Percentiles rank a stretch among this genome's conserved stretches.
Conservation (phyloP, 2,329 filamentous ascomycete genomes). For the Cladosporium cucumerinum region DNA sequence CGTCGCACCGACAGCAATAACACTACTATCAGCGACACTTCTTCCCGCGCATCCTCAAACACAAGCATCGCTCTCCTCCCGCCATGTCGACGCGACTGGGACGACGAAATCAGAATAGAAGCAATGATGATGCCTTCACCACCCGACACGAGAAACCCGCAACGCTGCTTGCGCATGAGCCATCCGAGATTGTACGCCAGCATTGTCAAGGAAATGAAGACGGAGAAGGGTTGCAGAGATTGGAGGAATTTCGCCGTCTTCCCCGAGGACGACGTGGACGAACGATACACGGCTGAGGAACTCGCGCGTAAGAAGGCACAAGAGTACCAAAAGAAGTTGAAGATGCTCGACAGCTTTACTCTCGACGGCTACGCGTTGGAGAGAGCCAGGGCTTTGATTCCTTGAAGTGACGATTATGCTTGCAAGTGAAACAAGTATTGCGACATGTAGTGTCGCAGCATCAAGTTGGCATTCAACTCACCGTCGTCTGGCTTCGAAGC, state of each 20-base stretch:
- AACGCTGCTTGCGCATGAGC: slow-evolving; percentile 32
- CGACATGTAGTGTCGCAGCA: background rate
- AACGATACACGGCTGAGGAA: slow-evolving; percentile 29
- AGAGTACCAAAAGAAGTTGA: slow-evolving; percentile 29
- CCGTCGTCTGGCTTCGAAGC: background rate
- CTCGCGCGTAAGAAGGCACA: slow-evolving; percentile 26
- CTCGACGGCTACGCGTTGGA: slow-evolving; percentile 5
- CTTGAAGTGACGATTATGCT: background rate
- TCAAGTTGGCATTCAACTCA: background rate
- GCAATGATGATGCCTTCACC: slow-evolving; percentile 36
- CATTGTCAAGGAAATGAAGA: slow-evolving; percentile 35
- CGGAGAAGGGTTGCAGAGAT: slow-evolving; percentile 30
- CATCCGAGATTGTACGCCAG: slow-evolving; percentile 33
- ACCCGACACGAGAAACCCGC: slow-evolving; percentile 23
- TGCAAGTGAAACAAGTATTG: background rate
- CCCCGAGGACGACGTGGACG: slow-evolving; percentile 32
- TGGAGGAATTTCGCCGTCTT: slow-evolving; percentile 36
- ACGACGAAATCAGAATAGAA: slow-evolving; percentile 29
- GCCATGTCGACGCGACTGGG: slow-evolving; percentile 29
- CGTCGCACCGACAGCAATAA: slow-evolving; percentile 16
- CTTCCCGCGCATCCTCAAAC: slow-evolving; percentile 32
- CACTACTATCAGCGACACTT: slow-evolving; percentile 23
- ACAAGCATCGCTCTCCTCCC: slow-evolving; percentile 33
- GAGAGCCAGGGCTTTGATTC: slow-evolving; percentile 15
- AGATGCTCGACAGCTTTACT: slow-evolving; percentile 25